Conservation (phyloP, 768 basidiomycete species). For the Hygrophoropsis aurantiaca region DNA sequence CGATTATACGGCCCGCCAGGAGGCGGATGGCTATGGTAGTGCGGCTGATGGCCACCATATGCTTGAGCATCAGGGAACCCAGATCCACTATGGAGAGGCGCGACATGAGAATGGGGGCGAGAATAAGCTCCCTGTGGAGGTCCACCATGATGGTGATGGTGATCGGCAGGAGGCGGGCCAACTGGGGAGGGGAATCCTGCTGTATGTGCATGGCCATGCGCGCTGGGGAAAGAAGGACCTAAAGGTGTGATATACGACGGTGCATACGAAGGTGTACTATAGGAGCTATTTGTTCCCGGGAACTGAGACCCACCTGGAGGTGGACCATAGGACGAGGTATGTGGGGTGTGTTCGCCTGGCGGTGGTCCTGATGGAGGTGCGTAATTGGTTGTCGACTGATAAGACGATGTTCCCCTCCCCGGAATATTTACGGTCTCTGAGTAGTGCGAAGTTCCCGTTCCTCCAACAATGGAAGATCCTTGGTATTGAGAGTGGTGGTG, state of each 20-base stretch:
- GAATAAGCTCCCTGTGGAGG: conserved; percentile 11
- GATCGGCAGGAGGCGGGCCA: conserved; percentile 19
- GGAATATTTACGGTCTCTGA: conserved; percentile 2
- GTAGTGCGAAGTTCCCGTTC: conserved; percentile 34
- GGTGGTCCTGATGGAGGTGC: conserved; percentile 11
- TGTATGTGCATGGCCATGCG: conserved; percentile 1
- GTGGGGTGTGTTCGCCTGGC: conserved; percentile 8
- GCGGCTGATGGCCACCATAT: conserved; percentile 22
- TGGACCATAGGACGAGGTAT: conserved; percentile 13
- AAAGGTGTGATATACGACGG: conserved; percentile 12
- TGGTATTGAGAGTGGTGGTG: background rate
- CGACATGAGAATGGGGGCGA: conserved; percentile 1
- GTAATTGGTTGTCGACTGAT: background rate
- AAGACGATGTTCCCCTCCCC: background rate
- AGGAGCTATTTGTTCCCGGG: conserved; percentile 27
- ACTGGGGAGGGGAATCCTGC: conserved; percentile 9
- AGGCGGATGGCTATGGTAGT: conserved; percentile 4
- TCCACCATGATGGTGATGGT: conserved; percentile 14
- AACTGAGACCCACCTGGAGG: conserved; percentile 1
- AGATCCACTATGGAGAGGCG: conserved; percentile 28
- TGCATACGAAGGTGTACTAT: conserved; percentile 22
- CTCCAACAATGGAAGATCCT: conserved; percentile 18
- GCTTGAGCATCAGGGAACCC: conserved; percentile 38
- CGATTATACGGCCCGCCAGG: background rate
- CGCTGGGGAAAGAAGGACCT: conserved; percentile 11